Base-by-base conservation (phyloP, 202 grass and related monocot genomes). In the Musa balbisiana region DNA sequence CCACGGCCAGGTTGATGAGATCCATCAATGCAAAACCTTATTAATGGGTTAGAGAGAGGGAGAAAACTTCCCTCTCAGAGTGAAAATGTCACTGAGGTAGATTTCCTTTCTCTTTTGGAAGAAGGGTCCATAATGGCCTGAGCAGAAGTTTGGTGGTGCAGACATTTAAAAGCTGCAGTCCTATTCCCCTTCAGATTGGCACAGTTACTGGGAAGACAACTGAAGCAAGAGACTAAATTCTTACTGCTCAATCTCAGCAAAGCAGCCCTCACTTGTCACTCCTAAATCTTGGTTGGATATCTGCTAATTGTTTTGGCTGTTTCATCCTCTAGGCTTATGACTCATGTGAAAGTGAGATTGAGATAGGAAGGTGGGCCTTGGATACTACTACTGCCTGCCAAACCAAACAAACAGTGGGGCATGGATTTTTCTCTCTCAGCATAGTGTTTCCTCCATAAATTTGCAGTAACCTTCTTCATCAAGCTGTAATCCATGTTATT, bases 91-190 rank as follows among this genome's bases (percentile, higher is more conserved):
- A 8, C 33, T 8, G 33, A 8, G 33, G 33, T 43, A 43, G 67
- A 70, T 70, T 70, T 70, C 43, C 65, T 43, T 70, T 16, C 43
- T 43, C 43, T 51, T 19, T 70, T 5, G 43, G 51, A 51, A 51
- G 43, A 70, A 70, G 51, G 43, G 67, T 51, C 67, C 67, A 70
- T 70, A 70, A 51, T 50, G 49, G 43, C 17, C 67, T 70, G 14
- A 20, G 67, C 67, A 70, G 16, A 25, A 51, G 67, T 70, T 70
- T n/a, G 43, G 67, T n/a, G 17, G 17, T 51, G 49, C 43, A 50
- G 33, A 33, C 67, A 51, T 20, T 69, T 2, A 69, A 69, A 69
- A 49, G 67, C 19, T 69, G 43, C 16, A 70, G 67, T 10, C 43
- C 15, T 69, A 29, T 69, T n/a, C 43, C 10, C 33, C 16, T 10